Percentiles rank a stretch among this genome's conserved stretches.
phyloP scores from a whole-genome alignment of 257 asterid genomes.

The Rubia yunnanensis region DNA sequence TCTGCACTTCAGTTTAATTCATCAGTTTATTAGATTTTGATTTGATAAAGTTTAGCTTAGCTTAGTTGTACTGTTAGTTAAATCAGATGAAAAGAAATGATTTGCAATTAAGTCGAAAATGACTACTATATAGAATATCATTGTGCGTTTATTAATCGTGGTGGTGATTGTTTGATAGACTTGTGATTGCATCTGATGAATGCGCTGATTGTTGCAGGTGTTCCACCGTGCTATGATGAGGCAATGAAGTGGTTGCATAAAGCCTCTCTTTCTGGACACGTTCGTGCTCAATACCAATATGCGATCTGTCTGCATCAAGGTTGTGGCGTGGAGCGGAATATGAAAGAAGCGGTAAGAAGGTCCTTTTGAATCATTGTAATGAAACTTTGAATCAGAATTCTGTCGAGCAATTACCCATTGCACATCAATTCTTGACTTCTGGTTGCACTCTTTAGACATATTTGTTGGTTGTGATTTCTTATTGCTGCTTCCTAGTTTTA shows the following conservation, averaged over 20 bases:
- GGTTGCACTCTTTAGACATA: not conserved
- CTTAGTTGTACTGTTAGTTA: no score
- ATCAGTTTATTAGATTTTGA: no score
- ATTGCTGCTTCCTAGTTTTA: not conserved
- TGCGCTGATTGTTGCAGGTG: slow-evolving; percentile 33
- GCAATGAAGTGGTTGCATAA: slow-evolving; percentile 63
- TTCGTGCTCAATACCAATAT: slow-evolving; percentile 92
- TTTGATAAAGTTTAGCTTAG: no score
- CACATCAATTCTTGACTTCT: not conserved
- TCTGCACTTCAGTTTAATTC: no score
- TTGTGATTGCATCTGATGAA: not conserved
- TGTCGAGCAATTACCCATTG: not conserved
- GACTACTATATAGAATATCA: no score
- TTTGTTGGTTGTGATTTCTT: not conserved
- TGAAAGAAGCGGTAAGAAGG: slow-evolving; percentile 56
- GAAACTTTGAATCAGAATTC: no score
- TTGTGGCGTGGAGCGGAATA: slow-evolving; percentile 44
- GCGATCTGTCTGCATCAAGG: slow-evolving; percentile 89
- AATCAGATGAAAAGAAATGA: no score
- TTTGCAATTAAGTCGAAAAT: no score
- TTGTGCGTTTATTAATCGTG: not conserved
- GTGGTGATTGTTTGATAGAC: not conserved
- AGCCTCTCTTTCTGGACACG: slow-evolving; percentile 72
- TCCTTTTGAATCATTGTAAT: not conserved
- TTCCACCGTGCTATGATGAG: slow-evolving; percentile 48